Evolutionary conservation across 768 basidiomycete species (phyloP).

Genomic region (Termitomyces sp.): DNA sequence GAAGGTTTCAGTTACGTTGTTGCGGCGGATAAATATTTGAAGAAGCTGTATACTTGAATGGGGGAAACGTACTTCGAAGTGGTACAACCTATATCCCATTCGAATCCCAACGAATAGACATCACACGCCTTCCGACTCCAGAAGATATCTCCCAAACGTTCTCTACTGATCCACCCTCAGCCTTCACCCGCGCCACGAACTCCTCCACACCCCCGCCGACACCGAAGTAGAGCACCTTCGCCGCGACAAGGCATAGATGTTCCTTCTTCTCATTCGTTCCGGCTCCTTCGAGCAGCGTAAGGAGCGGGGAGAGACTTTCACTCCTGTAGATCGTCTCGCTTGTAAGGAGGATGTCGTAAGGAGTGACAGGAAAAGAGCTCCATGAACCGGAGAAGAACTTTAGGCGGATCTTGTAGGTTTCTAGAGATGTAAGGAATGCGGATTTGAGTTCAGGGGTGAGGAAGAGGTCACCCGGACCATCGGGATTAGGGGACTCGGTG

Average conservation of each 20-base stretch:
- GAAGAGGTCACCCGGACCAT: constrained; percentile 42
- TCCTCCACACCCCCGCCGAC: constrained; percentile 86
- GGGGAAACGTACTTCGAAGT: too few species aligned
- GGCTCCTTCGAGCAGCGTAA: constrained; percentile 41
- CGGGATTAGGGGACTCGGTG: constrained; percentile 18
- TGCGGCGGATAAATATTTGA: too few species aligned
- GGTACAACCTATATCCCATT: too few species aligned
- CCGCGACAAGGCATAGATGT: constrained; percentile 72
- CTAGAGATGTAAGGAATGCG: constrained; percentile 63
- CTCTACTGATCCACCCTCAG: constrained; percentile 41
- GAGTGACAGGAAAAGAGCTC: constrained; percentile 44
- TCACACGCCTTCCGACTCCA: constrained; percentile 75
- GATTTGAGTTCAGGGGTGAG: constrained; percentile 60
- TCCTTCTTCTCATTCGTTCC: constrained; percentile 25
- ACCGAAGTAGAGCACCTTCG: constrained; percentile 92
- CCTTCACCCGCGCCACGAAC: constrained; percentile 58
- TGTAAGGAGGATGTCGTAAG: constrained; percentile 75
- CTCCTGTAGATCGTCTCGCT: constrained; percentile 90
- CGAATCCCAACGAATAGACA: constrained; percentile 44
- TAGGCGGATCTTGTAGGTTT: constrained; percentile 50
- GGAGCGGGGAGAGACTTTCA: constrained; percentile 58
- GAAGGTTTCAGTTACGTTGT: too few species aligned
- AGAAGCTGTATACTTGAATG: too few species aligned
- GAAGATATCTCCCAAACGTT: constrained; percentile 60
- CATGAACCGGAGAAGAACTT: constrained; percentile 85